Evolutionary conservation across 192 early-diverging fungal genomes (phyloP), one percentile per base, ranked within the genome.

Genomic region (Backusella macrospora): DNA sequence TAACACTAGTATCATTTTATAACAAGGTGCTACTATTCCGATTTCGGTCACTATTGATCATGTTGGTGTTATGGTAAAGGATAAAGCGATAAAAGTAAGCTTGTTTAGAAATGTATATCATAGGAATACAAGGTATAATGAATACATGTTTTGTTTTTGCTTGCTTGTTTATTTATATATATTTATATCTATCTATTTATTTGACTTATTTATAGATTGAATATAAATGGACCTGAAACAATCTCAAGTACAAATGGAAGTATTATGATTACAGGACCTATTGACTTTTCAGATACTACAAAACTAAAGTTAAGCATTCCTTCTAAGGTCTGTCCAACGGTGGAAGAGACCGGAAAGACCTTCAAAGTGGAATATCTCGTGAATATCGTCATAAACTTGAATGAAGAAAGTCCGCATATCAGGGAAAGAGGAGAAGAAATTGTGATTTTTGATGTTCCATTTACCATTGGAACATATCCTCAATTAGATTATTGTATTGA

Each of bases 61-160:
- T 68, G 44, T 68, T 7, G 67, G 67, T 68, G 67, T 68, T 34
- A 68, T 68, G 67, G 67, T 68, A 5, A 39, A 45, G n/a, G 67
- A 68, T 26, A 68, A 14, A 13, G 67, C 67, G 8, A 68, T 68
- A 29, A 23, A 7, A 68, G 67, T 47, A 21, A 42, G 26, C 3
- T 68, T 68, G 26, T 47, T 68, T 46, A 12, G 67, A 68, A 45
- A 39, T 26, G 67, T 68, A 23, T 47, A 46, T 34, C 29, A 68
- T 43, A 23, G 43, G n/a, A 43, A 23, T 14, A 66, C 15, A 39
- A 38, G 38, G 65, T 66, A 6, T n/a, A n/a, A 15, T n/a, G 47
- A 49, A 18, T 49, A 18, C 6, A 48, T 15, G 4, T 47, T 14
- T 48, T 1, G 7, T 42, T 42, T 64, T 40, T 65, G 29, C 29